These are phyloP conservation scores for Neohortaea acidophila DNA, from an alignment of 495 filamentous ascomycete species.

Conservation along the genomic window DNA sequence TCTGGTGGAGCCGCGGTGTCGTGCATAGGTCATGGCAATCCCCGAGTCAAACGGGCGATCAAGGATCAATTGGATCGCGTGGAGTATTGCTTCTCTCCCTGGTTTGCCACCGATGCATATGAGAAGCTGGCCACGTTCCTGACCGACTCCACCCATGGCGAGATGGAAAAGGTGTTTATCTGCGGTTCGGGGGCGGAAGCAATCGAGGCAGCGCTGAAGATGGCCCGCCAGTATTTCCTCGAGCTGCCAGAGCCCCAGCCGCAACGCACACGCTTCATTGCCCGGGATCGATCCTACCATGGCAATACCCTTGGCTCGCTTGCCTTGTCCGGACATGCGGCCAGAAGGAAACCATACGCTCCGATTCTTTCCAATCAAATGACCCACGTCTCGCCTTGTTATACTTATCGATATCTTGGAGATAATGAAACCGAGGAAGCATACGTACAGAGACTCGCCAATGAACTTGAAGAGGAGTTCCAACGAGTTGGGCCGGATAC, in stretches of 20 bases:
- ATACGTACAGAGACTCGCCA: constrained; percentile 41
- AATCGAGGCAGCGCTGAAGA: constrained; percentile 52
- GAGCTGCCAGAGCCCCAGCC: constrained; percentile 37
- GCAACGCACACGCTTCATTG: constrained; percentile 44
- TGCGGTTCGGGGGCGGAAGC: constrained; percentile 45
- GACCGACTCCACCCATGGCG: constrained; percentile 15
- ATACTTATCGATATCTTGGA: constrained; percentile 36
- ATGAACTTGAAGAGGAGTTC: constrained; percentile 64
- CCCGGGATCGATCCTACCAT: constrained; percentile 54
- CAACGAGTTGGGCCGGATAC: constrained; percentile 50
- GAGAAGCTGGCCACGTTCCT: constrained; percentile 17
- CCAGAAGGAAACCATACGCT: constrained; percentile 48
- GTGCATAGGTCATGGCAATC: constrained; percentile 24
- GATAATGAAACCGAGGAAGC: constrained; percentile 23
- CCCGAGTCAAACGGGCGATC: constrained; percentile 32
- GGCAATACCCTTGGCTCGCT: constrained; percentile 57
- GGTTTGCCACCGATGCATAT: constrained; percentile 34
- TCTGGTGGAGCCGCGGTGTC: constrained; percentile 28
- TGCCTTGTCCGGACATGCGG: constrained; percentile 45
- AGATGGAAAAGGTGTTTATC: constrained; percentile 32
- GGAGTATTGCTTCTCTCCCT: constrained; percentile 39
- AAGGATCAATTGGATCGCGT: constrained; percentile 33
- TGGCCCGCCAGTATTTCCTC: constrained; percentile 48
- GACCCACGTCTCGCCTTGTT: constrained; percentile 54
- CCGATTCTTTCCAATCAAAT: constrained; percentile 44